Evolutionary conservation across 495 filamentous ascomycete species (phyloP).

Genomic region (Ramalina intermedia): DNA sequence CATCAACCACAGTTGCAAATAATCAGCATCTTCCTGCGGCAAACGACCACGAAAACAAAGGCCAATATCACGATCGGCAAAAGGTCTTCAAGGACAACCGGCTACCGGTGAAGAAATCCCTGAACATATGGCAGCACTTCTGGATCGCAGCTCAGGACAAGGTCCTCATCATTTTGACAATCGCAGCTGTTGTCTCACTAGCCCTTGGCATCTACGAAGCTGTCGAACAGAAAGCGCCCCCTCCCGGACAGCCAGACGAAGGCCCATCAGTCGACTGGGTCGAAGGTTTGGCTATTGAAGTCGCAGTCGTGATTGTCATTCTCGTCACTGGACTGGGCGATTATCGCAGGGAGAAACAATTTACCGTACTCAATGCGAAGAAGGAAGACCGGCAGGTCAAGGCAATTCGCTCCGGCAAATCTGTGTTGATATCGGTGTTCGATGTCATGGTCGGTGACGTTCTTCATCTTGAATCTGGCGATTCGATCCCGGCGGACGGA

Average conservation of each 20-base stretch:
- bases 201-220: conserved; percentile 59
- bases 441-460: conserved; percentile 63
- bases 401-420: conserved; percentile 61
- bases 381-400: conserved; percentile 72
- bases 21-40: conserved; percentile 9
- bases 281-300: conserved; percentile 66
- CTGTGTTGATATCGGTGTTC: conserved; percentile 53
- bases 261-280: conserved; percentile 55
- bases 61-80: conserved; percentile 48
- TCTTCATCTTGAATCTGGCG: conserved; percentile 58
- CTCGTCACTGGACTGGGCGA: conserved; percentile 62
- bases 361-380: conserved; percentile 59
- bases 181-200: conserved; percentile 58
- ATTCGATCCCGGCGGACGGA: conserved; percentile 51
- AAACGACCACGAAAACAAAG: conserved; percentile 10
- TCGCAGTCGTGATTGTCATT: conserved; percentile 63
- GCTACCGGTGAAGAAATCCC: conserved; percentile 59
- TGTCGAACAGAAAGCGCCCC: conserved; percentile 21
- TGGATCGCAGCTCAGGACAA: conserved; percentile 85
- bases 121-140: conserved; percentile 55
- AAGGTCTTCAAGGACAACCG: conserved; percentile 61
- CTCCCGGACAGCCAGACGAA: conserved; percentile 7
- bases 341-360: conserved; percentile 67
- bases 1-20: not conserved
- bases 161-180: conserved; percentile 59